Evolutionary conservation across 495 filamentous ascomycete genomes (phyloP).

Genomic region (Podospora comata): DNA sequence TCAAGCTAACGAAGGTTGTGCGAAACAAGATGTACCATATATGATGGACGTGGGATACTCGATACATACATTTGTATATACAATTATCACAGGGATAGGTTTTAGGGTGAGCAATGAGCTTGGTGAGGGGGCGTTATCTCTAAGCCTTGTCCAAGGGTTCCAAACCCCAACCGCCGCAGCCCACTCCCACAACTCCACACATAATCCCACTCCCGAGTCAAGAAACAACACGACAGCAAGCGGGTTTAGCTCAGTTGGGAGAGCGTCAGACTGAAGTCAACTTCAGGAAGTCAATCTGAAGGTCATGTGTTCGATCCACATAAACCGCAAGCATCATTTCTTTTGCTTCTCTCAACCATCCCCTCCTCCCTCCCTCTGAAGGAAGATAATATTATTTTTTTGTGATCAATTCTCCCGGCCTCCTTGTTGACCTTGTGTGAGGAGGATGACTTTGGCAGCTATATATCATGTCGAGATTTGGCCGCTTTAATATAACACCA

Average conservation of each 20-base stretch:
- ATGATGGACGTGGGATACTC: too few species aligned
- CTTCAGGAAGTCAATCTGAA: conserved; percentile 20
- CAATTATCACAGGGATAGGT: too few species aligned
- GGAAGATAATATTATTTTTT: background rate
- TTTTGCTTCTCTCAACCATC: background rate
- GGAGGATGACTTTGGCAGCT: too few species aligned
- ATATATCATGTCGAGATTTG: background rate
- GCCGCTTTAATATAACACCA: background rate
- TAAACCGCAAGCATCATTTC: conserved; percentile 18
- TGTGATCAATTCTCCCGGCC: background rate
- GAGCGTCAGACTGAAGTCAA: conserved; percentile 24
- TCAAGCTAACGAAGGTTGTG: background rate
- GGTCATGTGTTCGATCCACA: conserved; percentile 26
- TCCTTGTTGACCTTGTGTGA: too few species aligned
- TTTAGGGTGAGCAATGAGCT: background rate
- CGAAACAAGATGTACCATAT: background rate
- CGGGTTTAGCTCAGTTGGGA: conserved; percentile 28
- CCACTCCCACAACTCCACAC: conserved; percentile 1
- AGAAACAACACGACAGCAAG: conserved; percentile 1
- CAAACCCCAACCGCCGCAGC: background rate
- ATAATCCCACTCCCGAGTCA: background rate
- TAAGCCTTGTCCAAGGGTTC: background rate
- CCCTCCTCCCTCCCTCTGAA: background rate
- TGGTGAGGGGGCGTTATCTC: background rate
- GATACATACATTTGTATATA: too few species aligned